These are phyloP conservation scores for Mrakiaceae sp. DNA, from an alignment of 1,284 basidiomycete genomes.

Conservation along the genomic window DNA sequence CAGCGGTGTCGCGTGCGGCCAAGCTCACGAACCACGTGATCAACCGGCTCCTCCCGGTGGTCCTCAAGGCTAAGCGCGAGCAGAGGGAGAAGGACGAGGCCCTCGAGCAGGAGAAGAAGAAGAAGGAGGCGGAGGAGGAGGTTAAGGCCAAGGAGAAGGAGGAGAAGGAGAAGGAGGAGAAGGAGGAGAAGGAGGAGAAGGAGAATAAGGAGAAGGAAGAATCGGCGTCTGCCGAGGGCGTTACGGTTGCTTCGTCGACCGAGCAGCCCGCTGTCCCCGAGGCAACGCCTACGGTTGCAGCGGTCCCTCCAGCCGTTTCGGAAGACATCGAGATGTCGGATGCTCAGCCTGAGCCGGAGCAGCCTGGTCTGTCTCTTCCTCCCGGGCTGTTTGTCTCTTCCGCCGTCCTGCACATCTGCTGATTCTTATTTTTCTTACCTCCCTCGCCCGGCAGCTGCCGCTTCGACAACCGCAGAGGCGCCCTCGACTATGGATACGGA, in stretches of 20 bases:
- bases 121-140: no score
- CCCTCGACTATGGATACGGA: no score
- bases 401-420: background rate
- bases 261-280: no score
- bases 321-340: background rate
- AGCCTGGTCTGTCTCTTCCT: background rate
- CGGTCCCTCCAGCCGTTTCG: background rate
- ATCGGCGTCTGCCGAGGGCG: background rate
- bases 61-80: constrained; percentile 46
- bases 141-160: constrained; percentile 22
- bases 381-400: background rate
- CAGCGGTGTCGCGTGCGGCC: constrained; percentile 53
- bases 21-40: constrained; percentile 62
- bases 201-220: constrained; percentile 37
- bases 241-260: background rate
- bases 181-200: constrained; percentile 27
- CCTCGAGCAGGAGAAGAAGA: constrained; percentile 23
- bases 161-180: constrained; percentile 28
- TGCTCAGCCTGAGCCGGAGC: background rate
- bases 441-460: background rate
- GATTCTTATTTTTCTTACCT: background rate
- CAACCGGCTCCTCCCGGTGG: constrained; percentile 69
- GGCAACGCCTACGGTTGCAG: background rate
- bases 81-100: constrained; percentile 33
- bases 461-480: background rate